Conservation (phyloP, 306 rosid genomes). For the Hylodesmum podocarpum region DNA sequence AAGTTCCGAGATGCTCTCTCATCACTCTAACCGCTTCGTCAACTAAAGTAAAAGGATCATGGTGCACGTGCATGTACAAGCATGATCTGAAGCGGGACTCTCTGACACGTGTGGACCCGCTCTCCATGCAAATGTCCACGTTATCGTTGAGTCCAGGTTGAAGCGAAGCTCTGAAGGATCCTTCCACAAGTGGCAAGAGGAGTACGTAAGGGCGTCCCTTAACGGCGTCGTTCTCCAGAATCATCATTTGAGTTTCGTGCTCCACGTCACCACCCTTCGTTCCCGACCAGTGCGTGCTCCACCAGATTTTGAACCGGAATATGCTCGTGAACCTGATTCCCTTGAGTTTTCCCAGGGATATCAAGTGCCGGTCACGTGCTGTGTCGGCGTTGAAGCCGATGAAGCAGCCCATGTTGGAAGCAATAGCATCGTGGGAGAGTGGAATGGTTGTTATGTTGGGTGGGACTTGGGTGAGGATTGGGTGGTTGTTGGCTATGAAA, state of each 20-base stretch:
- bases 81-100: slow-evolving; percentile 39
- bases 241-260: slow-evolving; percentile 63
- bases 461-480: slow-evolving; percentile 59
- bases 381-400: slow-evolving; percentile 51
- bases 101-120: slow-evolving; percentile 57
- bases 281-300: slow-evolving; percentile 76
- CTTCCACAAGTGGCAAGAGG: slow-evolving; percentile 64
- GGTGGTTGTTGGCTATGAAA: slow-evolving; percentile 57
- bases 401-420: slow-evolving; percentile 40
- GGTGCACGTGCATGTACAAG: slow-evolving; percentile 50
- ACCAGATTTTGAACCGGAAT: slow-evolving; percentile 78
- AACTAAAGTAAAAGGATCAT: slow-evolving; percentile 48
- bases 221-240: slow-evolving; percentile 38
- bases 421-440: slow-evolving; percentile 29
- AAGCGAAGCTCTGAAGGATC: slow-evolving; percentile 54
- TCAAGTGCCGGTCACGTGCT: slow-evolving; percentile 49
- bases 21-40: slow-evolving; percentile 50
- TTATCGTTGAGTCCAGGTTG: slow-evolving; percentile 35
- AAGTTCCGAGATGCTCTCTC: slow-evolving; percentile 46
- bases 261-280: slow-evolving; percentile 48
- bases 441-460: slow-evolving; percentile 37
- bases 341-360: slow-evolving; percentile 45
- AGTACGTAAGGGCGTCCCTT: slow-evolving; percentile 53
- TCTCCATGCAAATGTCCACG: slow-evolving; percentile 61
- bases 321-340: slow-evolving; percentile 55